A percentile compares a stretch with the other conserved stretches of the same genome.
Conservation (phyloP, 257 asterid species). For the Solanum dulcamara region DNA sequence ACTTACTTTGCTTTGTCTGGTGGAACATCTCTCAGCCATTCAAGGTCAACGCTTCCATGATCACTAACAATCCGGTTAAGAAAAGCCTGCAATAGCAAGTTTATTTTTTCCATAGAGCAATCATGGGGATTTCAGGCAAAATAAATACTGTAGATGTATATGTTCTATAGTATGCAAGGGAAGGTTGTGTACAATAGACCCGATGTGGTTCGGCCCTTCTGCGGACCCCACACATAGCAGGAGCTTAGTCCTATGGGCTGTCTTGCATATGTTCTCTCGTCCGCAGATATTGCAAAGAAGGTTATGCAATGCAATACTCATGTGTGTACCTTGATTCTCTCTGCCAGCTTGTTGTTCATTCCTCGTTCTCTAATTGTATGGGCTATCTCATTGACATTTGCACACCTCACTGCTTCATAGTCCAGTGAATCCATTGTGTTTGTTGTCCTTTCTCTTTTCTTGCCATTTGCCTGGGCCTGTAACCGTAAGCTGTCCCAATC, state of each 20-base stretch:
- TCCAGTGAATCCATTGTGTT: constrained; percentile 79
- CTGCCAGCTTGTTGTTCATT: constrained; percentile 90
- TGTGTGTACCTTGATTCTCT: constrained; percentile 64
- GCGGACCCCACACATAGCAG: not conserved
- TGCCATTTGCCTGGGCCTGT: constrained; percentile 31
- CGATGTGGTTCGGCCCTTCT: not conserved
- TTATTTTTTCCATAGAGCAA: constrained; percentile 9
- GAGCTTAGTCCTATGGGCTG: not conserved
- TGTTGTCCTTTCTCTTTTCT: constrained; percentile 37
- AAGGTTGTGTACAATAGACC: not conserved
- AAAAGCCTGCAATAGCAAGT: constrained; percentile 51
- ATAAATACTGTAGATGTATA: not conserved
- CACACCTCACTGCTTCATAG: constrained; percentile 84
- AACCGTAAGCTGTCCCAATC: constrained; percentile 72
- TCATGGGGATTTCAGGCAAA: not conserved
- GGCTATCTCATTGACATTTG: constrained; percentile 76
- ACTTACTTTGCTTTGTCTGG: constrained; percentile 94
- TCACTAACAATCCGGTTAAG: constrained; percentile 73
- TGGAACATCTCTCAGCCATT: constrained; percentile 91
- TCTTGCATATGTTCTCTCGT: not conserved
- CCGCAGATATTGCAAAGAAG: not conserved
- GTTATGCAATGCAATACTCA: not conserved
- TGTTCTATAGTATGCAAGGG: not conserved
- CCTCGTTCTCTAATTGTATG: constrained; percentile 84
- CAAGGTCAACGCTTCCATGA: constrained; percentile 83